Base-by-base conservation (phyloP, 805 yeast genomes). In the Kuraishia floccosa region DNA sequence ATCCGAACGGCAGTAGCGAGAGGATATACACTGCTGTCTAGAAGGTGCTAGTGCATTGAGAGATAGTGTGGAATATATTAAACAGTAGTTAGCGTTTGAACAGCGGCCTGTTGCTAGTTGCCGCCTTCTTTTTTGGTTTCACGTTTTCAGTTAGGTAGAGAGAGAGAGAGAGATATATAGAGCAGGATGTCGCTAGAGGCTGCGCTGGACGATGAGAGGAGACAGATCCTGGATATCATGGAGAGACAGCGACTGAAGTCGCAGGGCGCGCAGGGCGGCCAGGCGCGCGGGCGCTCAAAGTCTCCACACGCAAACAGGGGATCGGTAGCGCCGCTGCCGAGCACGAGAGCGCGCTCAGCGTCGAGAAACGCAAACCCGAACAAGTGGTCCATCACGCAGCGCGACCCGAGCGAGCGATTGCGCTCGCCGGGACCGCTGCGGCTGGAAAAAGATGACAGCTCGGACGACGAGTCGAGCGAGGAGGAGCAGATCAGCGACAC, bases 391-490 rank as follows among this genome's bases (percentile, higher is more conserved):
- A 75, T 81, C 25, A 63, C 82, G 29, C 68, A 70, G 33, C 81
- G 74, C 41, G 87, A 81, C 42, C 93, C 93, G 0, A 75, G 76
- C 38, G 80, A 76, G 42, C 56, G 91, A 35, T 49, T 78, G 22
- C 45, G 42, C 10, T 43, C 45, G 8, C 36, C 45, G 8, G 36
- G 35, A 18, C 21, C 24, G 3, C 24, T 22, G 24, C 37, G 38
- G 13, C 32, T 33, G 37, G 47, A 39, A n/a, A 24, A 41, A 19
- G 43, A 37, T 9, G 41, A 32, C 10, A 31, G 35, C 11, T 38
- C 35, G 4, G 31, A 34, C 7, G 35, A 30, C 4, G 36, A 37
- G 26, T 35, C 34, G 37, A 64, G 73, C 44, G 78, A 73, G 31
- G 80, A 73, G 39, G 80, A 73, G 42, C 73, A 71, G 39, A 61